Percentiles rank a stretch among this genome's conserved stretches.
Conservation (phyloP, 345 rosid genomes). For the Hevea brasiliensis region DNA sequence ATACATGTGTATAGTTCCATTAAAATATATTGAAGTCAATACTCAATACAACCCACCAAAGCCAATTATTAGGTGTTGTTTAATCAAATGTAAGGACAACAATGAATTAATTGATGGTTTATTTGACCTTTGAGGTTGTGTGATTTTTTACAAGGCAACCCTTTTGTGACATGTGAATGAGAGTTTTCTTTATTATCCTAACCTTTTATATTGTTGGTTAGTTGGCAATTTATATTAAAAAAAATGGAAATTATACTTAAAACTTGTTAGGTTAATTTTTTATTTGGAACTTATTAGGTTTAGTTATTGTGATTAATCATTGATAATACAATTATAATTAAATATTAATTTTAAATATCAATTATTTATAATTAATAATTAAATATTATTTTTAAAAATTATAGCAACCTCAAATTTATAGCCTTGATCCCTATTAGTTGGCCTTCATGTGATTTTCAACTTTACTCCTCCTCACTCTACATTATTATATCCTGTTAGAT, state of each 20-base stretch:
- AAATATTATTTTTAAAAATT: too few species aligned
- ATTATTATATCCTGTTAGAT: background rate
- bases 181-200: background rate
- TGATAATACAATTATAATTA: too few species aligned
- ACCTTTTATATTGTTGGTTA: background rate
- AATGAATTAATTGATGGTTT: background rate
- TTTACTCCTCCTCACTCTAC: background rate
- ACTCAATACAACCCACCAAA: constrained; percentile 14
- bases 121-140: background rate
- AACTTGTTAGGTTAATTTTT: too few species aligned
- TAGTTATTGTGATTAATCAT: too few species aligned
- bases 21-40: background rate
- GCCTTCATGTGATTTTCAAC: constrained; percentile 25
- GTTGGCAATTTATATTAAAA: background rate
- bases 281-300: too few species aligned
- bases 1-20: too few species aligned
- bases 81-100: background rate
- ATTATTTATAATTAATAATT: too few species aligned
- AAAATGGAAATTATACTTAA: too few species aligned
- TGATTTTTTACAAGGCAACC: background rate
- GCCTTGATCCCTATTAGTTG: too few species aligned
- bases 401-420: too few species aligned
- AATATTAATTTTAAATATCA: too few species aligned
- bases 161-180: background rate
- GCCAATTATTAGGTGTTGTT: constrained; percentile 7